Evolutionary conservation across 1,139 yeast species (phyloP).

Genomic region (Taphrina wiesneri): DNA sequence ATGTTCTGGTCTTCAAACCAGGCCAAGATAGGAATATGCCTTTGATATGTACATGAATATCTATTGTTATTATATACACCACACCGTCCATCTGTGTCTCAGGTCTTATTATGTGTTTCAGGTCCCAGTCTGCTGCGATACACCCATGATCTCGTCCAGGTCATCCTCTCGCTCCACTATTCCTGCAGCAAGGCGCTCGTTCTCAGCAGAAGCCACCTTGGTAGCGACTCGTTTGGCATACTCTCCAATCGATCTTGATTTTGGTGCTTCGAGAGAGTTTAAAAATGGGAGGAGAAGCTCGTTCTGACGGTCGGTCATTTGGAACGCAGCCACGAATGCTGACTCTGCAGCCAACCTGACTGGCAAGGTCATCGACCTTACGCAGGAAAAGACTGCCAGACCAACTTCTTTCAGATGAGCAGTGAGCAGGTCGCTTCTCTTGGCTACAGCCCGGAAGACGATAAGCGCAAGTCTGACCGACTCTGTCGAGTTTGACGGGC

Average conservation of each 20-base stretch:
- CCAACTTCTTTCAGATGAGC: conserved; percentile 61
- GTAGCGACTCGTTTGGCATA: conserved; percentile 36
- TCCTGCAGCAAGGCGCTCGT: conserved; percentile 31
- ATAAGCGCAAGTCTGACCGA: conserved; percentile 78
- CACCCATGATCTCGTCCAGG: conserved; percentile 23
- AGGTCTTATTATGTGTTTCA: background rate
- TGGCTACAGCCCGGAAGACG: conserved; percentile 70
- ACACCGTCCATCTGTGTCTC: too few relatives aligned
- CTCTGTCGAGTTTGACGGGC: conserved; percentile 68
- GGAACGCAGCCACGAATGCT: conserved; percentile 73
- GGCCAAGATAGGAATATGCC: too few relatives aligned
- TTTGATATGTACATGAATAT: too few relatives aligned
- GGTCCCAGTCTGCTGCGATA: background rate
- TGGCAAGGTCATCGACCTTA: conserved; percentile 83
- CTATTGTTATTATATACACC: too few relatives aligned
- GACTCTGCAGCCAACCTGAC: conserved; percentile 93
- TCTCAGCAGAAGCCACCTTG: conserved; percentile 34
- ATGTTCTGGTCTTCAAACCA: too few relatives aligned
- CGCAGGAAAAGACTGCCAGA: conserved; percentile 76
- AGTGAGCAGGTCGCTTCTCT: conserved; percentile 57
- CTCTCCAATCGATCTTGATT: conserved; percentile 35
- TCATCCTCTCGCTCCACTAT: conserved; percentile 27
- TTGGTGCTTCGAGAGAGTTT: conserved; percentile 35
- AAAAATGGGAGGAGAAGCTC: conserved; percentile 67
- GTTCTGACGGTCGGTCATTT: conserved; percentile 70